Conservation (phyloP, 371 early-diverging fungal species). For the Mucor irregularis region DNA sequence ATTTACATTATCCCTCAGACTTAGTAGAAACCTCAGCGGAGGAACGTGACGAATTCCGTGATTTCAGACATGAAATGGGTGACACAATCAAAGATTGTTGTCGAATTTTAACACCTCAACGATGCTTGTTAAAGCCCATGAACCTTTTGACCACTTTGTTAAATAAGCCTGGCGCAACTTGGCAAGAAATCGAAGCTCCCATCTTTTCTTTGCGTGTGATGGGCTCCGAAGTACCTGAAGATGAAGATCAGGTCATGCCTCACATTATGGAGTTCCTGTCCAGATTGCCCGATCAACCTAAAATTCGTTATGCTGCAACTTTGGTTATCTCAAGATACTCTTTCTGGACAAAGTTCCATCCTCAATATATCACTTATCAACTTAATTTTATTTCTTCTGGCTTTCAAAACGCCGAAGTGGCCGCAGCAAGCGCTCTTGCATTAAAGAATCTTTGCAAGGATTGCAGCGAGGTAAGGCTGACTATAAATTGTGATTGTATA, state of each 20-base stretch:
- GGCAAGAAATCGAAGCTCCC: slow-evolving; percentile 96
- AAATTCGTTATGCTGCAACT: slow-evolving; percentile 92
- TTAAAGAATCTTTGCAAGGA: slow-evolving; percentile 87
- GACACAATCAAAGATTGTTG: slow-evolving; percentile 97
- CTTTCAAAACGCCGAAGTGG: slow-evolving; percentile 82
- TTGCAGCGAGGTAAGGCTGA: slow-evolving; percentile 74
- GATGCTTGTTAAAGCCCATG: slow-evolving; percentile 75
- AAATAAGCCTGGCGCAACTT: slow-evolving; percentile 43
- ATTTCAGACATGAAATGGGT: slow-evolving; percentile 94
- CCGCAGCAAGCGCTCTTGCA: slow-evolving; percentile 88
- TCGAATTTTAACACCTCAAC: slow-evolving; percentile 72
- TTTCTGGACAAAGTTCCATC: slow-evolving; percentile 88
- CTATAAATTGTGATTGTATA: neutral
- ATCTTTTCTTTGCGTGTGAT: slow-evolving; percentile 91
- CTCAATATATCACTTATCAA: slow-evolving; percentile 87
- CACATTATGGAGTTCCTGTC: slow-evolving; percentile 88
- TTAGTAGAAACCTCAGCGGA: slow-evolving; percentile 72
- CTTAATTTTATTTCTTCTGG: slow-evolving; percentile 85
- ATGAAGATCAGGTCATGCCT: slow-evolving; percentile 78
- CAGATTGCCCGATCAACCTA: slow-evolving; percentile 84
- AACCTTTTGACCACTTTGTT: slow-evolving; percentile 36
- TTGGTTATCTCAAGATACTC: slow-evolving; percentile 95
- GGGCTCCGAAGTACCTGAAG: slow-evolving; percentile 77
- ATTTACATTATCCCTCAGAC: slow-evolving; percentile 81
- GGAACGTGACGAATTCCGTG: slow-evolving; percentile 92